phyloP scores from a whole-genome alignment of 257 asterid species.

The Echites panduratus region DNA sequence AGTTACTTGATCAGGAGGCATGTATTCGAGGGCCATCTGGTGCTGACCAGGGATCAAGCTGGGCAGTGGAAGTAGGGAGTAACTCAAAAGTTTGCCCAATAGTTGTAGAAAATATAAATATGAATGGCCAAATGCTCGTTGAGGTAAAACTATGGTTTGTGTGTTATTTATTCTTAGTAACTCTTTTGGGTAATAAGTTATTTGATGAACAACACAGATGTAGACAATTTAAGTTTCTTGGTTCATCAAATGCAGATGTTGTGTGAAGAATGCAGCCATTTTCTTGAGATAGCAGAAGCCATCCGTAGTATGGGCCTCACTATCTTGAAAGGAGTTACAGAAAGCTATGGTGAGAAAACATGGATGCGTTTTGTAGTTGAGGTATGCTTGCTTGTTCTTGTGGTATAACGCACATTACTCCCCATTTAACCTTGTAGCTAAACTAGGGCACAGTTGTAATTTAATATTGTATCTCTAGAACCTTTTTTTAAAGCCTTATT shows the following conservation, averaged over 20 bases:
- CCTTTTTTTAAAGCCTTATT: constrained; percentile 1
- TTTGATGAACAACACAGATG: not conserved
- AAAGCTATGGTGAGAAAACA: constrained; percentile 57
- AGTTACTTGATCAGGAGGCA: constrained; percentile 75
- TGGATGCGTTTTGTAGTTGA: constrained; percentile 90
- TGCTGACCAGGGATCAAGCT: constrained; percentile 85
- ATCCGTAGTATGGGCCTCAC: constrained; percentile 79
- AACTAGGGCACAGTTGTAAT: not conserved
- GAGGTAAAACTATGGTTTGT: constrained; percentile 45
- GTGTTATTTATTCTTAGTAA: not conserved
- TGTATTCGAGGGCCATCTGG: constrained; percentile 49
- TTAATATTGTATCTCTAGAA: not conserved
- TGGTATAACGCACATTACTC: not conserved
- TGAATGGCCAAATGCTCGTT: constrained; percentile 82
- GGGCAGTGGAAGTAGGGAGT: constrained; percentile 98
- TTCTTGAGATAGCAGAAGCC: constrained; percentile 79
- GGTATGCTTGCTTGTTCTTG: constrained; percentile 39
- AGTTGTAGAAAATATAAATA: constrained; percentile 73
- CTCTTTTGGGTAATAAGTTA: not conserved
- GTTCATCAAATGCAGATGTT: constrained; percentile 53
- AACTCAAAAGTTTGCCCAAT: constrained; percentile 71
- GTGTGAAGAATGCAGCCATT: constrained; percentile 61
- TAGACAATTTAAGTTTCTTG: constrained; percentile 5
- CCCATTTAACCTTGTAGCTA: not conserved
- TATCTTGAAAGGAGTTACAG: constrained; percentile 78